Evolutionary conservation across 306 rosid genomes (phyloP), one percentile per base, ranked within the genome.

Genomic region (Vigna trinervia): DNA sequence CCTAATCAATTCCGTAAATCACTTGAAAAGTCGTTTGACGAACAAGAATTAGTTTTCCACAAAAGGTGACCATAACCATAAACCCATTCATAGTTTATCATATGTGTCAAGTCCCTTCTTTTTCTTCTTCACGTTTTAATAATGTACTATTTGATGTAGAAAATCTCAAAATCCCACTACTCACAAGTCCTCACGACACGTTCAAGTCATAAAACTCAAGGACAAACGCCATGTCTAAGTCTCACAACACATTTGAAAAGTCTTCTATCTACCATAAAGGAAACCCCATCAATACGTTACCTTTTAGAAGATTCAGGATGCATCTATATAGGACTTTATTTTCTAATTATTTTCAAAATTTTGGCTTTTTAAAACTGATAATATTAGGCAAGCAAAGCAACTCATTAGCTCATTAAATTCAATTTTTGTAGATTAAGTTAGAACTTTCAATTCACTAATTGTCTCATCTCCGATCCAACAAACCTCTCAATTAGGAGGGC

Each of bases 231-330:
- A 32, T 61, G 45, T 22, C 14, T 2, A 62, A 30, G 12, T 26
- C 23, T 4, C 39, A 11, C 52, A 19, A 53, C 59, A 30, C 59
- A 6, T 36, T 36, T 36, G 8, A 6, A 36, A 36, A 36, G 41
- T 36, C 8, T 36, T 36, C 41, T 36, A 6, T 36, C 41, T 6
- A 36, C 41, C 41, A 36, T 5, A 6, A 36, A 70, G 34, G 32
- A 70, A 70, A 51, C 75, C 47, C 75, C 75, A 19, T 12, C 10
- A 28, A 70, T 17, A 70, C 59, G 75, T 4, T 63, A 26, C 28
- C 22, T 58, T 12, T 61, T 38, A 62, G 14, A 34, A 34, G 45
- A 14, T 7, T 62, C 23, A 67, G 6, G 46, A 26, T 45, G 20
- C 56, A 45, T 67, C 4, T 30, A 30, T 30, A 30, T 30, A 30